Conservation (phyloP, 441 rosid genomes). For the Aquilaria agallochum region DNA sequence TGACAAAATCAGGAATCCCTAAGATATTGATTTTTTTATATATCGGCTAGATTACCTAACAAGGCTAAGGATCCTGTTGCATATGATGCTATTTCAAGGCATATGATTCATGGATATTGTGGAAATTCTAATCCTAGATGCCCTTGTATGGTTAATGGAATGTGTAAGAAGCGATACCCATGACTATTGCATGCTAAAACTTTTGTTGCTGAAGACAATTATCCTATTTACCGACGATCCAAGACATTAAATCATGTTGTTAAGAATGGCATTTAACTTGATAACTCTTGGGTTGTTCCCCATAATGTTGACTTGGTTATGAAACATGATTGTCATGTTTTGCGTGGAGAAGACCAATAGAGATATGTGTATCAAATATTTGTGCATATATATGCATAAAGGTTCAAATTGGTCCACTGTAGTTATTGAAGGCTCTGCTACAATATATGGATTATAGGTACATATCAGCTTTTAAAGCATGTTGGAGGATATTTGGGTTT, state of each 20-base stretch:
- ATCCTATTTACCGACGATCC: too few relatives aligned
- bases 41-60: neutral
- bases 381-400: neutral
- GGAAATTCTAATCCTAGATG: neutral
- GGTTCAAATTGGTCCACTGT: too few relatives aligned
- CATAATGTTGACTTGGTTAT: neutral
- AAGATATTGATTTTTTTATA: neutral
- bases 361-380: neutral
- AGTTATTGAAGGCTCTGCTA: too few relatives aligned
- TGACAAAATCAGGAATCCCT: neutral
- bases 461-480: too few relatives aligned
- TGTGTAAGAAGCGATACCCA: neutral
- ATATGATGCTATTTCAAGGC: neutral
- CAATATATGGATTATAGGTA: too few relatives aligned
- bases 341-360: too few relatives aligned
- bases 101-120: neutral
- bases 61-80: neutral
- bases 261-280: neutral
- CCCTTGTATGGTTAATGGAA: neutral
- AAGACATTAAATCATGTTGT: too few relatives aligned
- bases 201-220: too few relatives aligned
- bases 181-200: too few relatives aligned
- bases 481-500: constrained; percentile 6
- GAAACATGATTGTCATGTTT: neutral
- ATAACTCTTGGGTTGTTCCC: neutral